Conservation (phyloP, 2,329 filamentous ascomycete genomes). For the Hypoxylon sp. region DNA sequence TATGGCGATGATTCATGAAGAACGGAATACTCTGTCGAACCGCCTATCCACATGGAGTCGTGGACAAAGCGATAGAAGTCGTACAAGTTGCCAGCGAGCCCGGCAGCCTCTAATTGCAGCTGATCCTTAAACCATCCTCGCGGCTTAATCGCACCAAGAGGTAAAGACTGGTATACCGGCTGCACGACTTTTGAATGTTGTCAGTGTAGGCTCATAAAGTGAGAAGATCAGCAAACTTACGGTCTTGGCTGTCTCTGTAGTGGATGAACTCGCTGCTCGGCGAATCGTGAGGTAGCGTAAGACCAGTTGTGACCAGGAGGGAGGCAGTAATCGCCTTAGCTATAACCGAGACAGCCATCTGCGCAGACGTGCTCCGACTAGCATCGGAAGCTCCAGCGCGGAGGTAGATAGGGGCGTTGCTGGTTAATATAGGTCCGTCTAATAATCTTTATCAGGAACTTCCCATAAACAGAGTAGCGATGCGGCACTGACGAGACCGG, state of each 20-base stretch:
- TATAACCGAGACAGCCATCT: slow-evolving; percentile 34
- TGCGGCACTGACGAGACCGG: slow-evolving; percentile 16
- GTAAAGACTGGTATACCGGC: slow-evolving; percentile 45
- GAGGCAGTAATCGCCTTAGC: slow-evolving; percentile 31
- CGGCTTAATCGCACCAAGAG: slow-evolving; percentile 48
- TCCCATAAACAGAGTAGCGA: slow-evolving; percentile 11
- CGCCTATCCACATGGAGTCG: slow-evolving; percentile 64
- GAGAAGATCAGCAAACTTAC: slow-evolving; percentile 17
- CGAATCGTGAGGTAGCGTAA: slow-evolving; percentile 28
- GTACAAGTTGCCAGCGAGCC: slow-evolving; percentile 52
- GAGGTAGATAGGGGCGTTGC: not conserved
- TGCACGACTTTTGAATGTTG: slow-evolving; percentile 43
- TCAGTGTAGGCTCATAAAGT: slow-evolving; percentile 22
- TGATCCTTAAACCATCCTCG: slow-evolving; percentile 49
- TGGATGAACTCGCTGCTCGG: not conserved
- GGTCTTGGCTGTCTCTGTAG: slow-evolving; percentile 22
- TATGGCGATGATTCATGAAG: slow-evolving; percentile 68
- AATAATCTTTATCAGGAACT: slow-evolving; percentile 1
- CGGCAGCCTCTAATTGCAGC: slow-evolving; percentile 43
- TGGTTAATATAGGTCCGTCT: slow-evolving; percentile 3
- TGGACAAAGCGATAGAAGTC: slow-evolving; percentile 68
- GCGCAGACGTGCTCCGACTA: slow-evolving; percentile 9
- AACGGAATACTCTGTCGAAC: slow-evolving; percentile 62
- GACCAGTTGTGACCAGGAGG: slow-evolving; percentile 22
- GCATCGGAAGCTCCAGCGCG: slow-evolving; percentile 13